phyloP scores from a whole-genome alignment of 306 rosid species.

The Corylus avellana region DNA sequence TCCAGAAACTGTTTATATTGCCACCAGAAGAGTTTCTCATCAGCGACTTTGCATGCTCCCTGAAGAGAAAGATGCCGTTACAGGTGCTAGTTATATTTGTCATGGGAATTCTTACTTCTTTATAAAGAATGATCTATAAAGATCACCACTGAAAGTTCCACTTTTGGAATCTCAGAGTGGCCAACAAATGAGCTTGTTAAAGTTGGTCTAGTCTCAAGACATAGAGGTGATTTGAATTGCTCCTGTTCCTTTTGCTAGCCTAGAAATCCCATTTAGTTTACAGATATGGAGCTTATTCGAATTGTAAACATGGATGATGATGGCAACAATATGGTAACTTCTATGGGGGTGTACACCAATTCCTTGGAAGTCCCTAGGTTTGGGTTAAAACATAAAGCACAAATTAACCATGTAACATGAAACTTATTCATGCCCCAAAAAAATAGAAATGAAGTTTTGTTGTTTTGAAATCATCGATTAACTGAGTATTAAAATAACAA shows the following conservation, averaged over 20 bases:
- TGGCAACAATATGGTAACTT: slow-evolving; percentile 3
- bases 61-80: slow-evolving; percentile 73
- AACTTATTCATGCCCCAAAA: background rate
- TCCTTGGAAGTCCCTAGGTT: background rate
- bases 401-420: background rate
- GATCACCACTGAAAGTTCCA: background rate
- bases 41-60: slow-evolving; percentile 70
- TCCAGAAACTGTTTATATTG: slow-evolving; percentile 80
- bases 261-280: background rate
- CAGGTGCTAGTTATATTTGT: slow-evolving; percentile 53
- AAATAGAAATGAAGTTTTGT: background rate
- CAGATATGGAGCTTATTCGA: background rate
- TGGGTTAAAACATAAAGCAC: background rate
- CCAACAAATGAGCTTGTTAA: background rate
- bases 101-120: slow-evolving; percentile 7
- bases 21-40: slow-evolving; percentile 93
- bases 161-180: background rate
- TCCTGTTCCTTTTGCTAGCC: background rate
- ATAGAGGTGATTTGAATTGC: background rate
- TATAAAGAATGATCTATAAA: background rate
- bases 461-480: background rate
- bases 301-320: background rate
- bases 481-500: background rate
- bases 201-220: background rate
- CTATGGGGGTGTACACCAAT: background rate